Evolutionary conservation across 208 protist genomes (phyloP).

Genomic region (Acanthamoeba culbertsoni): DNA sequence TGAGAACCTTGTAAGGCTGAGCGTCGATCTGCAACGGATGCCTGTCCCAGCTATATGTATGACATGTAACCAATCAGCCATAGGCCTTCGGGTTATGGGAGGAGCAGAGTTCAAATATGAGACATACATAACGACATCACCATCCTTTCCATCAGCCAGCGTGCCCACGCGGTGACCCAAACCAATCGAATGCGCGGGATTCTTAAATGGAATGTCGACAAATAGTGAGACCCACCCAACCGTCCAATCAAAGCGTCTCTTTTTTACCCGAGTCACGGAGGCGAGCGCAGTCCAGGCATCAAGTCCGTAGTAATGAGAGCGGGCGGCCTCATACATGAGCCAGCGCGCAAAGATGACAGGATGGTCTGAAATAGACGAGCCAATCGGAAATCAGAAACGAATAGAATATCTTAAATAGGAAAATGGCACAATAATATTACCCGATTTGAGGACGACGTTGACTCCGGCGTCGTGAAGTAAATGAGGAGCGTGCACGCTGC

Average conservation of each 20-base stretch:
- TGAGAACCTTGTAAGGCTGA: constrained; percentile 42
- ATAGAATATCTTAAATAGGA: too few relatives aligned
- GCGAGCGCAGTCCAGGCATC: background rate
- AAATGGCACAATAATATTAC: too few relatives aligned
- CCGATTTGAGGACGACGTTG: constrained; percentile 52
- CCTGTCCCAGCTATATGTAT: constrained; percentile 11
- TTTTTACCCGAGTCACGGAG: constrained; percentile 38
- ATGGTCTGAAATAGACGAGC: constrained; percentile 70
- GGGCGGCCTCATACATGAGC: constrained; percentile 63
- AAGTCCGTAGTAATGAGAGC: constrained; percentile 66
- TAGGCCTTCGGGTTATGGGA: too few relatives aligned
- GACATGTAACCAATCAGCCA: too few relatives aligned
- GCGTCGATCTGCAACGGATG: constrained; percentile 58
- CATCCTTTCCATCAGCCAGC: constrained; percentile 57
- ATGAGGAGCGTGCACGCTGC: constrained; percentile 54
- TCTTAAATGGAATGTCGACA: background rate
- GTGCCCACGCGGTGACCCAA: constrained; percentile 58
- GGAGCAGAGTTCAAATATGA: constrained; percentile 14
- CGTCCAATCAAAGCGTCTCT: too few relatives aligned
- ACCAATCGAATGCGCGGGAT: constrained; percentile 54
- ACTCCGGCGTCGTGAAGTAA: constrained; percentile 51
- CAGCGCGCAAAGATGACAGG: constrained; percentile 58
- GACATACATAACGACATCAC: constrained; percentile 67
- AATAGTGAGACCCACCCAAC: too few relatives aligned
- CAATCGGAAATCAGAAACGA: too few relatives aligned